Conservation (phyloP, 176 grass and related monocot species). For the Carex littledalei region DNA sequence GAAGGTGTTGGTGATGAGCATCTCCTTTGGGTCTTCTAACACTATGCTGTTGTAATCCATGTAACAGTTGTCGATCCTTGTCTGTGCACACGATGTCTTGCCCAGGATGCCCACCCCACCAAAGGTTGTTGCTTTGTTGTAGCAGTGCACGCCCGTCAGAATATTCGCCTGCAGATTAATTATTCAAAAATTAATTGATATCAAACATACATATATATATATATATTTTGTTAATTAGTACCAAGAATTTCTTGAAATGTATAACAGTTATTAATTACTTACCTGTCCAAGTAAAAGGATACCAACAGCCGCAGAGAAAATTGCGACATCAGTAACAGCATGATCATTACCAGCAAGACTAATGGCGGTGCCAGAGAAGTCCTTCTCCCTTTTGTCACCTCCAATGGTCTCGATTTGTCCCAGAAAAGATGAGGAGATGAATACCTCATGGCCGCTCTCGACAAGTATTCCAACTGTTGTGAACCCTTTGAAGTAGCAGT, state of each 20-base stretch:
- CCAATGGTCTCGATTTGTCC: conserved; percentile 43
- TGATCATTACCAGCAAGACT: conserved; percentile 39
- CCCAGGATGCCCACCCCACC: conserved; percentile 36
- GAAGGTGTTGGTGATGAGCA: conserved; percentile 33
- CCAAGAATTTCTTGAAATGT: neutral
- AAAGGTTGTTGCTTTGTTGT: conserved; percentile 39
- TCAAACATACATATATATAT: neutral
- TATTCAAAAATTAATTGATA: neutral
- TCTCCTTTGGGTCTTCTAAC: conserved; percentile 31
- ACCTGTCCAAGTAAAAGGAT: conserved; percentile 34
- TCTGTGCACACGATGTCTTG: conserved; percentile 21
- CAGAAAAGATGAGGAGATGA: conserved; percentile 33
- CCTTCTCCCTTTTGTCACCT: conserved; percentile 30
- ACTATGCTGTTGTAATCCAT: conserved; percentile 46
- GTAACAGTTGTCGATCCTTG: conserved; percentile 39
- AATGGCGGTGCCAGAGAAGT: conserved; percentile 38
- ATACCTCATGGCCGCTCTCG: conserved; percentile 36
- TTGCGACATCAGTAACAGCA: conserved; percentile 36
- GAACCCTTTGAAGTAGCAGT: conserved; percentile 43
- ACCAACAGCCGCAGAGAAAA: conserved; percentile 41
- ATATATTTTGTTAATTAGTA: neutral
- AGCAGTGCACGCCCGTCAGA: conserved; percentile 40
- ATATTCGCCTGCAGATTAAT: conserved; percentile 24
- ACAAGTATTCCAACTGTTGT: conserved; percentile 28
- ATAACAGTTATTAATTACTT: neutral